These are phyloP conservation scores for Colletotrichum sp. DNA, from an alignment of 2,329 filamentous ascomycete genomes.

Conservation along the genomic window DNA sequence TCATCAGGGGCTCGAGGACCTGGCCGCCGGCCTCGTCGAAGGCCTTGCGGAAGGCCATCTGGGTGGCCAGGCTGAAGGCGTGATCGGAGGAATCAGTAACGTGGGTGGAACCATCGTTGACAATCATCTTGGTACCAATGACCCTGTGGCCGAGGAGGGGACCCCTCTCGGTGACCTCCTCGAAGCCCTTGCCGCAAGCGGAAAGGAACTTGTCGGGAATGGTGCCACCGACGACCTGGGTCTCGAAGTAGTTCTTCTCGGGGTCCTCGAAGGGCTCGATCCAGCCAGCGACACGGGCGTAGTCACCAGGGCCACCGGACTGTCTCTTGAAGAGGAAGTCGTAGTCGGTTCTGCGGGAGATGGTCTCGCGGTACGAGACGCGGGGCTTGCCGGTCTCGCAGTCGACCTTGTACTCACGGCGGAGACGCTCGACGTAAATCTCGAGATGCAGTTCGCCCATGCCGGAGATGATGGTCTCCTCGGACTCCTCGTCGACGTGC, in stretches of 20 bases:
- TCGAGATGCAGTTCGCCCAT: constrained; percentile 98
- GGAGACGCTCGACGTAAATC: constrained; percentile 97
- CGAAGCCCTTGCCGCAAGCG: constrained; percentile 95
- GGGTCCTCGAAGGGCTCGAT: constrained; percentile 83
- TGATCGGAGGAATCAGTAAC: constrained; percentile 98
- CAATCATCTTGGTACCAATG: constrained; percentile 85
- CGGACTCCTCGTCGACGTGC: constrained; percentile 87
- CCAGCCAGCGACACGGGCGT: constrained; percentile 87
- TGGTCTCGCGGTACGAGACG: constrained; percentile 95
- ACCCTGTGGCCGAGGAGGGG: constrained; percentile 93
- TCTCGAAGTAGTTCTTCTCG: constrained; percentile 81
- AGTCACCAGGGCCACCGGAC: constrained; percentile 94
- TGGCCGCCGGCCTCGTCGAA: constrained; percentile 82
- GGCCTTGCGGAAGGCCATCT: constrained; percentile 95
- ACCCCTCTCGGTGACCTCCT: constrained; percentile 80
- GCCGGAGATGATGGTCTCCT: constrained; percentile 96
- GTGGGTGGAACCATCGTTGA: constrained; percentile 96
- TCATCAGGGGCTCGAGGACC: constrained; percentile 96
- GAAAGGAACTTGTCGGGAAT: constrained; percentile 96
- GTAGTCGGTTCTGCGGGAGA: constrained; percentile 80
- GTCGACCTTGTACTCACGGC: constrained; percentile 95
- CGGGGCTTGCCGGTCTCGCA: constrained; percentile 96
- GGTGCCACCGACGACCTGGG: constrained; percentile 84
- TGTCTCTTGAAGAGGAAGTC: constrained; percentile 96
- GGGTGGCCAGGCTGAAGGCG: constrained; percentile 92